These are phyloP conservation scores for Rosa chinensis DNA, from an alignment of 306 rosid genomes.

Conservation along the genomic window DNA sequence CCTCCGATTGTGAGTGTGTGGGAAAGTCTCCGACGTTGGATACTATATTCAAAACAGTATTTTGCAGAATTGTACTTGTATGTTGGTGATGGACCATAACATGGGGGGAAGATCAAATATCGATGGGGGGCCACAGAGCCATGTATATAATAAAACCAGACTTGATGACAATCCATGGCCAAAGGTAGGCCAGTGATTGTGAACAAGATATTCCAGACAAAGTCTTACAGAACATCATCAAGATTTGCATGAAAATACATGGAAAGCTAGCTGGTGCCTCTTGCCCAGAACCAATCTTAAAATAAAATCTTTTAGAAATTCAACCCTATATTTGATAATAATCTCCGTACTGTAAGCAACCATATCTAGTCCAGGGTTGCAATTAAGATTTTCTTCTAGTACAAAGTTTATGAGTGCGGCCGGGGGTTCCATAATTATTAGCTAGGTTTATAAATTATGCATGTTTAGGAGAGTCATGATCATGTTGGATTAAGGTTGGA, in stretches of 20 bases:
- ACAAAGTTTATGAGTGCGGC: conserved; percentile 25
- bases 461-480: conserved; percentile 1
- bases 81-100: conserved; percentile 28
- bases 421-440: conserved; percentile 22
- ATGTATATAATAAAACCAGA: conserved; percentile 26
- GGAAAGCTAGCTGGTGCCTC: conserved; percentile 51
- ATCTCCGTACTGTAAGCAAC: conserved; percentile 45
- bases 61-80: neutral
- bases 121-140: conserved; percentile 41
- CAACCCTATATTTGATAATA: conserved; percentile 33
- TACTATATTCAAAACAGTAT: neutral
- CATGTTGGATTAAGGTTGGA: neutral
- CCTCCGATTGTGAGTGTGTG: neutral
- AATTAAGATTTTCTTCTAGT: conserved; percentile 35
- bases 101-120: conserved; percentile 38
- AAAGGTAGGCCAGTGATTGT: conserved; percentile 54
- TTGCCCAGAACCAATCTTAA: conserved; percentile 27
- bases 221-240: conserved; percentile 42
- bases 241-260: conserved; percentile 52
- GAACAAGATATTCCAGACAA: conserved; percentile 89
- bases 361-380: conserved; percentile 32
- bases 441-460: neutral
- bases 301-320: conserved; percentile 24
- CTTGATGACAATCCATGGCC: conserved; percentile 44
- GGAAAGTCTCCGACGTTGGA: neutral